These are phyloP conservation scores for Podospora bellae-mahoneyi DNA, from an alignment of 495 filamentous ascomycete genomes.

Conservation along the genomic window DNA sequence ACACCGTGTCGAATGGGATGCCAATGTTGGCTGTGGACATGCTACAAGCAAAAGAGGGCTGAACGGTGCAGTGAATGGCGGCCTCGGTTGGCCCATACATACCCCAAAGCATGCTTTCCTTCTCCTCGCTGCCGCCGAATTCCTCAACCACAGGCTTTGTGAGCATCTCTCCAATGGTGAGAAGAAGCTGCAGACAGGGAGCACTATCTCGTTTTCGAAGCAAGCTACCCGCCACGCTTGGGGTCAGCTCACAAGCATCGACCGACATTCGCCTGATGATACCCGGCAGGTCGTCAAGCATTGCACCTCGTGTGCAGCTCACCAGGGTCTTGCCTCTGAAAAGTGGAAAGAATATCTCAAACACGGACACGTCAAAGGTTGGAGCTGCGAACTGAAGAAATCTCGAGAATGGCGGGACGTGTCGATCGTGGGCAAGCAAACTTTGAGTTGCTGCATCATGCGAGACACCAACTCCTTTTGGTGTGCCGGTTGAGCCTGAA, in stretches of 20 bases:
- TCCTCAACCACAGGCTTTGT: conserved; percentile 66
- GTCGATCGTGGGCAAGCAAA: conserved; percentile 69
- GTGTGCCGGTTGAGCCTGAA: conserved; percentile 81
- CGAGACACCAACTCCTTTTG: conserved; percentile 78
- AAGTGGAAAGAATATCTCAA: conserved; percentile 83
- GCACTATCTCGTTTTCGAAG: conserved; percentile 58
- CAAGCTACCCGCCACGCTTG: conserved; percentile 70
- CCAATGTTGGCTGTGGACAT: conserved; percentile 66
- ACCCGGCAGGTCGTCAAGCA: conserved; percentile 67
- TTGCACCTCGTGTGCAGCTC: conserved; percentile 56
- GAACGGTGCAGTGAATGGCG: conserved; percentile 63
- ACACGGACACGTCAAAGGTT: conserved; percentile 85
- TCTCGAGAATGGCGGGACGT: conserved; percentile 67
- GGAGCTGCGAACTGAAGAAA: conserved; percentile 87
- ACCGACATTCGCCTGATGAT: conserved; percentile 61
- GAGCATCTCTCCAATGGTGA: conserved; percentile 89
- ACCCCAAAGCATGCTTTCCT: conserved; percentile 60
- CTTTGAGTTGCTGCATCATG: conserved; percentile 74
- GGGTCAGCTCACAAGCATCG: conserved; percentile 79
- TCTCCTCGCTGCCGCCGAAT: conserved; percentile 54
- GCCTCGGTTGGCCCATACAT: conserved; percentile 91
- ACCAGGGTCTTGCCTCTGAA: conserved; percentile 68
- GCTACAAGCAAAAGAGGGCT: conserved; percentile 33
- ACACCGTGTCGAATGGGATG: conserved; percentile 69
- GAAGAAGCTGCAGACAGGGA: conserved; percentile 59